These are phyloP conservation scores for Fraxinus quadrangulata DNA, from an alignment of 257 asterid genomes.

Conservation along the genomic window DNA sequence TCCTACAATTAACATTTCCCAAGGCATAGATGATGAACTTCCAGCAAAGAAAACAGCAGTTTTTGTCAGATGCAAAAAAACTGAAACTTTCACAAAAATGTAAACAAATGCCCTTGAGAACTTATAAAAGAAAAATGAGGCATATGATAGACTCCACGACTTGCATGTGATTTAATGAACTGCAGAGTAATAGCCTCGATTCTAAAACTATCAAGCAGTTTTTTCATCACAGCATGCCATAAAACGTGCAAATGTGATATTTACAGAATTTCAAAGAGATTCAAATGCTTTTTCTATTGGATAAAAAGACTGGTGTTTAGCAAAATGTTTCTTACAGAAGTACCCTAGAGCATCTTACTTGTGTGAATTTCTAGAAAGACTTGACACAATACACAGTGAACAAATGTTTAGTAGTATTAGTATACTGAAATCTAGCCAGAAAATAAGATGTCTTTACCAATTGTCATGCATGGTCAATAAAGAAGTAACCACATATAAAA, in stretches of 20 bases:
- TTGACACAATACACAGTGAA: not conserved
- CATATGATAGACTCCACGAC: conserved; percentile 2
- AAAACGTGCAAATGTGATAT: not conserved
- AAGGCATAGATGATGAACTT: conserved; percentile 22
- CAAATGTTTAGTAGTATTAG: not conserved
- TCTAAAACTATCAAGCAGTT: not conserved
- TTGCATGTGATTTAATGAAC: not conserved
- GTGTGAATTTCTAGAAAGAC: not conserved
- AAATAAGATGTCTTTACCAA: not conserved
- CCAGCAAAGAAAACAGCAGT: conserved; percentile 27
- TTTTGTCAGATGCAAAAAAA: conserved; percentile 20
- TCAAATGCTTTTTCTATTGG: not conserved
- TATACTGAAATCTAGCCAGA: not conserved
- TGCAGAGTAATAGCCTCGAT: not conserved
- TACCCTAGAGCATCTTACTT: not conserved
- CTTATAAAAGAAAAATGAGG: not conserved
- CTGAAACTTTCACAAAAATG: not conserved
- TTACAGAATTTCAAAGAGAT: not conserved
- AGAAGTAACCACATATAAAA: not conserved
- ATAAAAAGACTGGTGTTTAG: not conserved
- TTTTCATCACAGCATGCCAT: conserved; percentile 13
- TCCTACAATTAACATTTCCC: conserved; percentile 50
- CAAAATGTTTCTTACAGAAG: not conserved
- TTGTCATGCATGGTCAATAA: not conserved
- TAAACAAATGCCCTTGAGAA: conserved; percentile 20